A percentile compares a stretch with the other conserved stretches of the same genome.
phyloP scores from a whole-genome alignment of 1,284 basidiomycete genomes.

The Pterula multifida region DNA sequence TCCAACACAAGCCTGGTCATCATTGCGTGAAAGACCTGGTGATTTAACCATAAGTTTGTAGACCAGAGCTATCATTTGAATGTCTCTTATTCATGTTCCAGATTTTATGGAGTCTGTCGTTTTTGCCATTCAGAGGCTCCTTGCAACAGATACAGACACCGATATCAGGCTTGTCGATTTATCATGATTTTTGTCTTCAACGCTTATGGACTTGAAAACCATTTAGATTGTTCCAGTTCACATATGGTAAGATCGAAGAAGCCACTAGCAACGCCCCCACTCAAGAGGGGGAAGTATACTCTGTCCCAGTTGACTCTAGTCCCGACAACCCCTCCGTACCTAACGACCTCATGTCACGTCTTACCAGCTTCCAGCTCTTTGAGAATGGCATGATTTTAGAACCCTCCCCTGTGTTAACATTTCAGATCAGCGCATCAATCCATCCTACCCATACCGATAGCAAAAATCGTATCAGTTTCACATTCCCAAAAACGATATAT shows the following conservation, averaged over 20 bases:
- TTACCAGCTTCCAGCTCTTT: constrained; percentile 35
- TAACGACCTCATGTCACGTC: constrained; percentile 48
- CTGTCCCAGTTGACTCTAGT: constrained; percentile 22
- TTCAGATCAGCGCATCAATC: constrained; percentile 30
- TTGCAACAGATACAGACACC: neutral
- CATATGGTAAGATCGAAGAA: neutral
- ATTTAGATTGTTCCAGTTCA: neutral
- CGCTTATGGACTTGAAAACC: too few species aligned
- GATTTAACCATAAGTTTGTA: constrained; percentile 21
- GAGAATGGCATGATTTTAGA: constrained; percentile 43
- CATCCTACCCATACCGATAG: constrained; percentile 13
- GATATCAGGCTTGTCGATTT: neutral
- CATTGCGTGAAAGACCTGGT: constrained; percentile 13
- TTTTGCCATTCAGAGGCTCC: constrained; percentile 18
- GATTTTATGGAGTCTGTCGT: constrained; percentile 20
- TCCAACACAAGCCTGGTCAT: constrained; percentile 16
- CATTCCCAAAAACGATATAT: constrained; percentile 51
- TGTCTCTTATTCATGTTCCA: constrained; percentile 9
- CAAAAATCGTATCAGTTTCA: constrained; percentile 33
- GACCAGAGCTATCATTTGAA: neutral
- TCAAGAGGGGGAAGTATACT: constrained; percentile 16
- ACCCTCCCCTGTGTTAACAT: constrained; percentile 49
- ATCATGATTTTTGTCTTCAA: too few species aligned
- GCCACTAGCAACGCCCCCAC: constrained; percentile 11
- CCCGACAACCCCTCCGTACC: constrained; percentile 18